Evolutionary conservation across 768 basidiomycete species (phyloP).

Genomic region (Rhodotorula paludigena): DNA sequence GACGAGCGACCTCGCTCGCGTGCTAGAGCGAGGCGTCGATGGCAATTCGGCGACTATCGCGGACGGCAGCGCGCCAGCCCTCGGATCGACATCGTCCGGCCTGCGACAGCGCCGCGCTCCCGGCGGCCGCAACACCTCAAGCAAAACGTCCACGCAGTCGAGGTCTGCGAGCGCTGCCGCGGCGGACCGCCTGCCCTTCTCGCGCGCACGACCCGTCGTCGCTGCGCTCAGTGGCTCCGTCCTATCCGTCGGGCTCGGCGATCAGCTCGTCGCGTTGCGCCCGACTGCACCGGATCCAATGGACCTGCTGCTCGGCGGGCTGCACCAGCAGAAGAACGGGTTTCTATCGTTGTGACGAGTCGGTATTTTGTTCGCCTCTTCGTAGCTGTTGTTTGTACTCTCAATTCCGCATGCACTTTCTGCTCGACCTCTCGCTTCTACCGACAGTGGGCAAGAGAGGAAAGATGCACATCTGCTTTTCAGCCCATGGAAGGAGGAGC

Average conservation of each 20-base stretch:
- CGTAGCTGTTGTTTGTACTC: neutral
- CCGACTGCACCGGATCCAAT: too few relatives aligned
- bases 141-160: neutral
- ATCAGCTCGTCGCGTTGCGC: conserved; percentile 9
- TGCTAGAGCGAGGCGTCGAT: neutral
- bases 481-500: too few relatives aligned
- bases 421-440: too few relatives aligned
- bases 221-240: neutral
- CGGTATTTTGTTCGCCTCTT: neutral
- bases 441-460: too few relatives aligned
- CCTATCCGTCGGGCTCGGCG: conserved; percentile 21
- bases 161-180: neutral
- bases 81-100: too few relatives aligned
- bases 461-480: too few relatives aligned
- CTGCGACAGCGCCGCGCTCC: too few relatives aligned
- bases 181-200: conserved; percentile 31
- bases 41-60: too few relatives aligned
- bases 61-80: too few relatives aligned
- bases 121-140: too few relatives aligned
- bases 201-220: conserved; percentile 16
- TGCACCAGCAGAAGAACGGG: neutral
- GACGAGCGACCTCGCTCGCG: neutral
- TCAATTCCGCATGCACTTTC: too few relatives aligned
- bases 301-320: neutral
- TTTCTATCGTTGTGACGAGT: neutral